Evolutionary conservation across 371 early-diverging fungal genomes (phyloP).

Genomic region (Mucor ambiguus): DNA sequence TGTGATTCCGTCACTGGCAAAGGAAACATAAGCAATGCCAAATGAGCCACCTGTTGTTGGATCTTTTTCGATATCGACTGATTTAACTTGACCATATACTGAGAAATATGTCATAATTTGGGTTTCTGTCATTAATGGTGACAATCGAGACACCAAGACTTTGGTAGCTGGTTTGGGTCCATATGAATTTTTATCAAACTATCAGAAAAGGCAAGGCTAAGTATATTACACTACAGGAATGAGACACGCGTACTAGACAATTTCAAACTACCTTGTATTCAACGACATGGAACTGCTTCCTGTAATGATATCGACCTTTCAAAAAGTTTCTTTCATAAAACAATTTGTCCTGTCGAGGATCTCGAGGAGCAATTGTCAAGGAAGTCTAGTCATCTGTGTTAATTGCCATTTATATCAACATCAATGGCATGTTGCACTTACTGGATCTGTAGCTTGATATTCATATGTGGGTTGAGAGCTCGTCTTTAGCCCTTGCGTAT

Average conservation of each 20-base stretch:
- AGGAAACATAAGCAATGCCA: conserved; percentile 58
- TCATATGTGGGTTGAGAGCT: conserved; percentile 31
- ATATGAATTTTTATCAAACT: conserved; percentile 45
- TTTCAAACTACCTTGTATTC: conserved; percentile 32
- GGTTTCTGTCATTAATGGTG: conserved; percentile 46
- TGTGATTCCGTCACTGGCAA: conserved; percentile 34
- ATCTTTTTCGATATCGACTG: conserved; percentile 53
- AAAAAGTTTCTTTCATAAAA: conserved; percentile 37
- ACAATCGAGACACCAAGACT: conserved; percentile 43
- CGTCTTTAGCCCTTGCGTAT: conserved; percentile 31
- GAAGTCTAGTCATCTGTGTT: neutral
- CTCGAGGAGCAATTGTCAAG: conserved; percentile 25
- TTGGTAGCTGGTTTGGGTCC: conserved; percentile 39
- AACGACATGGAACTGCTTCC: conserved; percentile 24
- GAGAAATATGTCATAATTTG: conserved; percentile 55
- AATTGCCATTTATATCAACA: neutral
- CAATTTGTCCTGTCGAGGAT: conserved; percentile 43
- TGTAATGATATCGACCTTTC: conserved; percentile 10
- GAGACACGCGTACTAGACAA: neutral
- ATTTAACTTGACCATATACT: conserved; percentile 55
- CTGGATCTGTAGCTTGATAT: conserved; percentile 24
- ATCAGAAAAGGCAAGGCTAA: neutral
- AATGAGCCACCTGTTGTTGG: conserved; percentile 58
- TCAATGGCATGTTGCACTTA: conserved; percentile 9
- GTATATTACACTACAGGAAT: neutral